Percentiles rank a stretch among this genome's conserved stretches.
phyloP scores from a whole-genome alignment of 1,284 basidiomycete species.

The Malassezia dermatis region DNA sequence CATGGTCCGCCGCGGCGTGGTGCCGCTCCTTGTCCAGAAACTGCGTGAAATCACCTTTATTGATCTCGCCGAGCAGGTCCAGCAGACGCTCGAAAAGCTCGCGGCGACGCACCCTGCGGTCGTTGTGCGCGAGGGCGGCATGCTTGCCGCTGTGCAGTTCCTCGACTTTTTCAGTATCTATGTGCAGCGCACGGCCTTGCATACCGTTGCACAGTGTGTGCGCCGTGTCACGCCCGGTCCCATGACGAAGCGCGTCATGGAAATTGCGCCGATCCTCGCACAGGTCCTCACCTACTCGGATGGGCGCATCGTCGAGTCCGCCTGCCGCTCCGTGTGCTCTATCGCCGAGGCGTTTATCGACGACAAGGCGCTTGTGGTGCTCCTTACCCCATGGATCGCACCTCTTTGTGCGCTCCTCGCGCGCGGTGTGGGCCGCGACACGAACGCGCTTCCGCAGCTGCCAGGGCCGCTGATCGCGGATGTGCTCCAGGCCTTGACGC shows the following conservation, averaged over 20 bases:
- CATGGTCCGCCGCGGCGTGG: slow-evolving; percentile 35
- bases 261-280: slow-evolving; percentile 39
- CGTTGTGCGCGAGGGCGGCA: slow-evolving; percentile 43
- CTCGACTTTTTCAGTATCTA: slow-evolving; percentile 48
- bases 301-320: slow-evolving; percentile 42
- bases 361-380: slow-evolving; percentile 35
- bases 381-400: slow-evolving; percentile 27
- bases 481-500: slow-evolving; percentile 36
- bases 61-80: slow-evolving; percentile 47
- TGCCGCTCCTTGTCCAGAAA: slow-evolving; percentile 40
- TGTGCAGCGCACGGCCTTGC: slow-evolving; percentile 45
- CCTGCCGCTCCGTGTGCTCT: slow-evolving; percentile 39
- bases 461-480: slow-evolving; percentile 33
- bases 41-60: slow-evolving; percentile 46
- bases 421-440: slow-evolving; percentile 21
- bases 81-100: slow-evolving; percentile 46
- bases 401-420: slow-evolving; percentile 35
- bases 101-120: slow-evolving; percentile 33
- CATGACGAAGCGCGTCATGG: slow-evolving; percentile 22
- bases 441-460: slow-evolving; percentile 26
- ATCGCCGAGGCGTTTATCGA: slow-evolving; percentile 34
- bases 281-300: slow-evolving; percentile 41
- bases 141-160: slow-evolving; percentile 43
- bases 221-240: slow-evolving; percentile 31
- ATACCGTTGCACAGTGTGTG: slow-evolving; percentile 35